Evolutionary conservation across 768 basidiomycete genomes (phyloP).

Genomic region (Hirschioporus abietinus): DNA sequence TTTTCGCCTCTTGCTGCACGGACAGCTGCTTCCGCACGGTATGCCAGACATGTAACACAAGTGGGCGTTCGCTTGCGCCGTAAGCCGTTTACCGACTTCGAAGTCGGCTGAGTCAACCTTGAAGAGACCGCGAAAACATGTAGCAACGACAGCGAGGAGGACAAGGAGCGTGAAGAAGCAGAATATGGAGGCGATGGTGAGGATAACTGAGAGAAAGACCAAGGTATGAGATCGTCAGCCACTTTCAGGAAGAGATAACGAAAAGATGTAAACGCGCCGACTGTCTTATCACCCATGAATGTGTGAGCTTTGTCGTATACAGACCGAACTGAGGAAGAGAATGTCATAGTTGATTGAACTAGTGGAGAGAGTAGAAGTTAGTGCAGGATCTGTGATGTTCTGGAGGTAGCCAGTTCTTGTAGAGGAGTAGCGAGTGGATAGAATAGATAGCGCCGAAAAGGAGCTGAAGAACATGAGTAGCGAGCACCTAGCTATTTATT

Average conservation of each 20-base stretch:
- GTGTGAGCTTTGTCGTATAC: background rate
- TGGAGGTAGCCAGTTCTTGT: background rate
- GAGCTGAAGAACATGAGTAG: constrained; percentile 16
- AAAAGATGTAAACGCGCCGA: background rate
- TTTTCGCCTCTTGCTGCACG: background rate
- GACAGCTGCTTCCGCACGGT: background rate
- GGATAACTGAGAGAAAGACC: background rate
- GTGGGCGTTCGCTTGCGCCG: background rate
- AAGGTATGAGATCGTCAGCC: background rate
- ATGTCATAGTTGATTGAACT: background rate
- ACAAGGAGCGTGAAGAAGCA: background rate
- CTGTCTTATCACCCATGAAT: background rate
- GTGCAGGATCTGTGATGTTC: background rate
- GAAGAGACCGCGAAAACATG: background rate
- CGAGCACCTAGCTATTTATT: constrained; percentile 11
- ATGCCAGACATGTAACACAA: background rate
- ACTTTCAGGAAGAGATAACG: background rate
- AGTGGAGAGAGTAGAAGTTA: background rate
- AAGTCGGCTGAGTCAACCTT: background rate
- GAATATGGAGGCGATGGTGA: background rate
- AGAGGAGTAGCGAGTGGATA: background rate
- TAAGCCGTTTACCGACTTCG: background rate
- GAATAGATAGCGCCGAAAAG: background rate
- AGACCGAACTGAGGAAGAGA: background rate
- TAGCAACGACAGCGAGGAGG: background rate